Conservation (phyloP, 2,329 filamentous ascomycete genomes). For the Pseudocercospora vitis region DNA sequence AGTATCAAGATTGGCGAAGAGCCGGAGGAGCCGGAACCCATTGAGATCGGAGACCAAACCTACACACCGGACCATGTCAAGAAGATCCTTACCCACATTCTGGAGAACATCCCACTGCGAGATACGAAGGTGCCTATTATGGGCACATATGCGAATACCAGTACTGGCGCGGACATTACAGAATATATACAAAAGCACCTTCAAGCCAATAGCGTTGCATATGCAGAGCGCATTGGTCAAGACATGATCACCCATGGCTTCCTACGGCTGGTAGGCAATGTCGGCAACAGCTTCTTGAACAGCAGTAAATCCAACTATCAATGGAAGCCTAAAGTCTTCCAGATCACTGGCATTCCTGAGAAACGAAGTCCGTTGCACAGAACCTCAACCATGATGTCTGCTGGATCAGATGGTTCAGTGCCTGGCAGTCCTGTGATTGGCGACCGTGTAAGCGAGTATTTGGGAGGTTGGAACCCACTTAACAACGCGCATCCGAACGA, state of each 20-base stretch:
- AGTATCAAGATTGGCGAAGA: slow-evolving; percentile 82
- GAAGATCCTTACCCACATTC: slow-evolving; percentile 81
- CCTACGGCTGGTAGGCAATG: slow-evolving; percentile 85
- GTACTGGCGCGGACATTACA: slow-evolving; percentile 86
- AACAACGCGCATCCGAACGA: slow-evolving; percentile 92
- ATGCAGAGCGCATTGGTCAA: slow-evolving; percentile 92
- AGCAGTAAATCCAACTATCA: slow-evolving; percentile 97
- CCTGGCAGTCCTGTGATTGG: slow-evolving; percentile 78
- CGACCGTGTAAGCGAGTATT: slow-evolving; percentile 72
- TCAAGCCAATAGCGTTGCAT: slow-evolving; percentile 78
- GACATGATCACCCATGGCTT: slow-evolving; percentile 85
- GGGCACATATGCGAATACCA: slow-evolving; percentile 91
- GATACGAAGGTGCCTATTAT: slow-evolving; percentile 95
- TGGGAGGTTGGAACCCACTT: slow-evolving; percentile 89
- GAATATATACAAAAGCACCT: slow-evolving; percentile 91
- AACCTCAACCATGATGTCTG: slow-evolving; percentile 68
- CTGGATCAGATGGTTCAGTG: slow-evolving; percentile 32
- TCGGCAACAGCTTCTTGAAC: slow-evolving; percentile 94
- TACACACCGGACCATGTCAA: slow-evolving; percentile 86
- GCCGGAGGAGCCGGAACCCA: slow-evolving; percentile 71
- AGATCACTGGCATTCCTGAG: slow-evolving; percentile 81
- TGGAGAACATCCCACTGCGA: slow-evolving; percentile 80
- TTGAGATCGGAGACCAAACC: slow-evolving; percentile 86
- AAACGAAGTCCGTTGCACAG: slow-evolving; percentile 71
- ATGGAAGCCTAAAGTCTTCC: slow-evolving; percentile 90